Base-by-base conservation (phyloP, 345 rosid species). In the Aquilaria sinensis region DNA sequence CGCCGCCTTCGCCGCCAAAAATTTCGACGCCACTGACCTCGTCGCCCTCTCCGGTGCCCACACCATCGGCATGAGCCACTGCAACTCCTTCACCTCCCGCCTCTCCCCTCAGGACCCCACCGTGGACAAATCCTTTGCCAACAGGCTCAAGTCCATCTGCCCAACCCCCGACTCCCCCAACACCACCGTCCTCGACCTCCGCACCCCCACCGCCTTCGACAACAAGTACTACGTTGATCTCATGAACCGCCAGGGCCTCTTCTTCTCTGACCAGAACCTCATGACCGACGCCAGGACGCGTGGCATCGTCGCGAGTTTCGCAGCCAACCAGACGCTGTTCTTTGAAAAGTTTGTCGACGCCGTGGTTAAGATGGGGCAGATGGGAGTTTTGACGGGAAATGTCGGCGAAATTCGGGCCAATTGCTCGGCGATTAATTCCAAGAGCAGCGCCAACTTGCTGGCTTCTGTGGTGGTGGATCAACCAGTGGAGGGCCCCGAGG, bases 41-140 rank as follows among this genome's bases (percentile, higher is more conserved):
- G 97, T 90, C 0, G 92, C 95, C 59, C 90, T 85, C 23, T 87
- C 97, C 15, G 97, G 97, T 30, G 90, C 84, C 60, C 97, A 87
- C 77, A 90, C 97, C 57, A 82, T 87, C n/a, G 95, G 95, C 1
- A 63, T 80, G 1, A 63, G 76, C 16, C 95, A 87, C 66, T 87
- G 97, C 68, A 3, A 74, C 0, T 64, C 88, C 13, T 90, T 90
- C 74, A 70, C 79, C 0, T 47, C 46, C 53, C 79, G 92, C 5
- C 84, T 87, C 31, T 90, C 81, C 73, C 97, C 95, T 34, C 90
- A 83, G 63, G 92, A 90, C 70, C 71, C 95, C 7, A 74, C 76
- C 7, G 73, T 90, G 87, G 84, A 90, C 71, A 61, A 80, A 57
- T 67, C 65, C 48, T 90, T 83, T 58, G 92, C 96, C 33, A 65